A percentile compares a stretch with the other conserved stretches of the same genome.
Conservation (phyloP, 208 protist genomes). For the Wallacemonas sp. region DNA sequence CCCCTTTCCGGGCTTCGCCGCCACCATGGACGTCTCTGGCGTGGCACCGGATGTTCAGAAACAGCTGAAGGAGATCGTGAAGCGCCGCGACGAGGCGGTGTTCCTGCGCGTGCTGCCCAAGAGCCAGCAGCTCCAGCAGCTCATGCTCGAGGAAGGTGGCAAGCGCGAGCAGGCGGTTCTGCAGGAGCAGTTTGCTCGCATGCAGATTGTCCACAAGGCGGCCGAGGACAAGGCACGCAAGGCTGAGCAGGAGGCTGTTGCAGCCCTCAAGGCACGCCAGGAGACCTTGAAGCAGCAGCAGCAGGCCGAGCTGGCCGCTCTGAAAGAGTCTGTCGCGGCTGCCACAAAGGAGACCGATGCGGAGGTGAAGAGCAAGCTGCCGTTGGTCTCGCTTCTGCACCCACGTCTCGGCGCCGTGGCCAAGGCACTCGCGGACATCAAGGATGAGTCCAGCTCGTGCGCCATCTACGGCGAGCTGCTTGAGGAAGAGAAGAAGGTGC, state of each 20-base stretch:
- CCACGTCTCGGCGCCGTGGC: conserved; percentile 42
- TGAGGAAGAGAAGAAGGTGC: conserved; percentile 65
- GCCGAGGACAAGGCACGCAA: conserved; percentile 42
- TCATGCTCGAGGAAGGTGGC: conserved; percentile 47
- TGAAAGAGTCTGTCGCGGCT: conserved; percentile 35
- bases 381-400: conserved; percentile 46
- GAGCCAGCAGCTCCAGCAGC: conserved; percentile 53
- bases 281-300: conserved; percentile 62
- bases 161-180: conserved; percentile 40
- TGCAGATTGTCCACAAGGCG: conserved; percentile 45
- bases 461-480: conserved; percentile 57
- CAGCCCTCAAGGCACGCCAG: conserved; percentile 27
- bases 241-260: conserved; percentile 36
- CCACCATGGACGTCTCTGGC: conserved; percentile 15
- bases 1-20: neutral
- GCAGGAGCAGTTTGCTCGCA: conserved; percentile 47
- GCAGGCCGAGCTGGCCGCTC: conserved; percentile 41
- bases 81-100: conserved; percentile 44
- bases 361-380: conserved; percentile 56
- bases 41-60: conserved; percentile 51
- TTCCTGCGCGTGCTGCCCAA: conserved; percentile 60
- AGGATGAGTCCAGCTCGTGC: conserved; percentile 40
- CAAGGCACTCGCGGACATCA: conserved; percentile 47
- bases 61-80: conserved; percentile 57
- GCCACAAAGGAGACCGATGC: conserved; percentile 40